phyloP scores from a whole-genome alignment of 2,329 filamentous ascomycete species.

The Alternaria alternata region DNA sequence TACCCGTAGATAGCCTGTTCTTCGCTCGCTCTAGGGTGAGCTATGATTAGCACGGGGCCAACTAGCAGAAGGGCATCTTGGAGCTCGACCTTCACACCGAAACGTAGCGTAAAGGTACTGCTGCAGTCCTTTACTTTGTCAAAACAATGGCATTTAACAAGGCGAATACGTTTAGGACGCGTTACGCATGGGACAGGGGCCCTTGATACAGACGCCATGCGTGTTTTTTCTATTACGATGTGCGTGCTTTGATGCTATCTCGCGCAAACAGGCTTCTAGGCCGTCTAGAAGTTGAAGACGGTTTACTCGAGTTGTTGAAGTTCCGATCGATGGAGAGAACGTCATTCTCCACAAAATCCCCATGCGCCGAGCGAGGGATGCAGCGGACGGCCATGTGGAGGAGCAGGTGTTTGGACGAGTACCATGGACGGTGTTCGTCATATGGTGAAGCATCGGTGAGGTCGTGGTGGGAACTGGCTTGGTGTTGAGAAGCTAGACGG shows the following conservation, averaged over 20 bases:
- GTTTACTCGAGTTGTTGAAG: slow-evolving; percentile 1
- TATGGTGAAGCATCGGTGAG: slow-evolving; percentile 17
- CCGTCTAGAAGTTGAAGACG: background rate
- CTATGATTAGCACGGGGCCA: slow-evolving; percentile 5
- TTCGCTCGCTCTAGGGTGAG: slow-evolving; percentile 10
- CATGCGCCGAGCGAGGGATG: slow-evolving; percentile 8
- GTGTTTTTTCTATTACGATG: background rate
- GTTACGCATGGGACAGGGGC: too few relatives aligned
- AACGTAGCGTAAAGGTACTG: background rate
- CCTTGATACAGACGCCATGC: background rate
- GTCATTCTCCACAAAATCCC: slow-evolving; percentile 25
- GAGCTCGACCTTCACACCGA: slow-evolving; percentile 3
- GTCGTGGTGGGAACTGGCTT: slow-evolving; percentile 8
- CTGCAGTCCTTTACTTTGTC: slow-evolving; percentile 2
- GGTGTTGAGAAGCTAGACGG: slow-evolving; percentile 40
- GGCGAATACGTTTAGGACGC: background rate
- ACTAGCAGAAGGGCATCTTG: slow-evolving; percentile 3
- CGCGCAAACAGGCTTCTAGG: background rate
- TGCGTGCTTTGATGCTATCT: background rate
- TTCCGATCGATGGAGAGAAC: background rate
- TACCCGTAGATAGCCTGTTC: slow-evolving; percentile 9
- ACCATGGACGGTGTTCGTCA: slow-evolving; percentile 20
- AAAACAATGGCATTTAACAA: background rate
- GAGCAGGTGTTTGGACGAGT: slow-evolving; percentile 22
- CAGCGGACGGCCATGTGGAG: slow-evolving; percentile 11